Percentiles rank a stretch among this genome's conserved stretches.
These are phyloP conservation scores for Yamadazyma taylorii DNA, from an alignment of 1,139 yeast genomes.

Conservation along the genomic window DNA sequence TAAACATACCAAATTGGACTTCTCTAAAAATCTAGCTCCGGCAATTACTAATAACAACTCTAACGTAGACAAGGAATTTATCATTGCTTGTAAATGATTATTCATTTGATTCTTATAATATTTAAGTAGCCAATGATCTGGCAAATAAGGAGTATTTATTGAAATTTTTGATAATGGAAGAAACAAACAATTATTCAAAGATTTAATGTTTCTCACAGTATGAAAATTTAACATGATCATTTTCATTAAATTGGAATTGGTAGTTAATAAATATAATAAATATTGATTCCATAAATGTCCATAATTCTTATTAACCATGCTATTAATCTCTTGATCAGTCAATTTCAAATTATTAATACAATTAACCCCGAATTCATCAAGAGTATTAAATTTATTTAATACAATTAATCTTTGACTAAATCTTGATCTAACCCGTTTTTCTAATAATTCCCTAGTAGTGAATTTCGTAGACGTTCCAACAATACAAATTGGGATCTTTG, in stretches of 20 bases:
- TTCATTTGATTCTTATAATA: slow-evolving; percentile 21
- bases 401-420: slow-evolving; percentile 78
- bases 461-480: slow-evolving; percentile 77
- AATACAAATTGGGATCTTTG: slow-evolving; percentile 76
- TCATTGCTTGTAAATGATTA: slow-evolving; percentile 29
- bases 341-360: slow-evolving; percentile 30
- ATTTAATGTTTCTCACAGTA: slow-evolving; percentile 59
- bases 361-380: slow-evolving; percentile 45
- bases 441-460: slow-evolving; percentile 76
- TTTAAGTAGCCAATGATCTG: slow-evolving; percentile 28
- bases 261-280: slow-evolving; percentile 28
- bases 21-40: slow-evolving; percentile 69
- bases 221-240: slow-evolving; percentile 48
- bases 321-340: slow-evolving; percentile 17
- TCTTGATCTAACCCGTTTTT: slow-evolving; percentile 87
- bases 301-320: slow-evolving; percentile 18
- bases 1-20: slow-evolving; percentile 53
- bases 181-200: slow-evolving; percentile 52
- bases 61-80: slow-evolving; percentile 57
- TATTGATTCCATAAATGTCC: slow-evolving; percentile 53
- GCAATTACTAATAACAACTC: slow-evolving; percentile 71
- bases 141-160: slow-evolving; percentile 28
- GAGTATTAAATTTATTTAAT: slow-evolving; percentile 49
- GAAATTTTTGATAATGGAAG: slow-evolving; percentile 43
- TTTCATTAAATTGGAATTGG: slow-evolving; percentile 12